Percentiles rank a stretch among this genome's conserved stretches.
phyloP scores from a whole-genome alignment of 371 early-diverging fungal species.

The Lichtheimia corymbifera region DNA sequence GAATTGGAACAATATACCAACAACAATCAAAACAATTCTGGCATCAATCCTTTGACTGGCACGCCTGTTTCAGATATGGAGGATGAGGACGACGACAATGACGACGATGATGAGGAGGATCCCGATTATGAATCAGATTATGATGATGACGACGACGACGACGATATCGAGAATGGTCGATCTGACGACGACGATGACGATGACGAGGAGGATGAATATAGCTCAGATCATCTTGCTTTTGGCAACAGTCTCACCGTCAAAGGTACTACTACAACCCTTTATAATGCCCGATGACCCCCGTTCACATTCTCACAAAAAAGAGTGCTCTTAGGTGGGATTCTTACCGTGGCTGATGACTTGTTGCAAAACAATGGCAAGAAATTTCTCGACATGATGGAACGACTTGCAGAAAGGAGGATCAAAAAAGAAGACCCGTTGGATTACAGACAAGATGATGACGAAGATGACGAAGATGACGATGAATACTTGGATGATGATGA shows the following conservation, averaged over 20 bases:
- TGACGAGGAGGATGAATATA: slow-evolving; percentile 39
- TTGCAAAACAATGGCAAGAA: slow-evolving; percentile 88
- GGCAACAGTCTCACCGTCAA: slow-evolving; percentile 70
- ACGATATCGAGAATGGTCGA: neutral
- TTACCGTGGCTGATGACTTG: slow-evolving; percentile 86
- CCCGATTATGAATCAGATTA: no score
- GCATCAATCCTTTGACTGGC: no score
- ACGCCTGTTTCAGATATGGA: neutral
- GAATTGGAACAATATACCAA: slow-evolving; percentile 88
- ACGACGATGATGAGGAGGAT: slow-evolving; percentile 26
- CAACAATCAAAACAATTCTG: slow-evolving; percentile 57
- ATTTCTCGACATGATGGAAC: slow-evolving; percentile 92
- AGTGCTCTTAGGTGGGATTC: slow-evolving; percentile 56
- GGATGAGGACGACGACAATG: slow-evolving; percentile 17
- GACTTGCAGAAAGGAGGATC: slow-evolving; percentile 84
- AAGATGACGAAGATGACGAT: slow-evolving; percentile 58
- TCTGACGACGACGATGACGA: slow-evolving; percentile 30
- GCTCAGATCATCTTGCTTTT: slow-evolving; percentile 52
- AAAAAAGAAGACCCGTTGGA: slow-evolving; percentile 68
- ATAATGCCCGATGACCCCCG: no score
- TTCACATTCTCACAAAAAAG: neutral
- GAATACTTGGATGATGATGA: slow-evolving; percentile 53
- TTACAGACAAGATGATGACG: slow-evolving; percentile 20
- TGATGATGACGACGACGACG: slow-evolving; percentile 25
- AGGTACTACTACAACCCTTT: slow-evolving; percentile 36